phyloP scores from a whole-genome alignment of 179 eudicot genomes.

The Silene vulgaris region DNA sequence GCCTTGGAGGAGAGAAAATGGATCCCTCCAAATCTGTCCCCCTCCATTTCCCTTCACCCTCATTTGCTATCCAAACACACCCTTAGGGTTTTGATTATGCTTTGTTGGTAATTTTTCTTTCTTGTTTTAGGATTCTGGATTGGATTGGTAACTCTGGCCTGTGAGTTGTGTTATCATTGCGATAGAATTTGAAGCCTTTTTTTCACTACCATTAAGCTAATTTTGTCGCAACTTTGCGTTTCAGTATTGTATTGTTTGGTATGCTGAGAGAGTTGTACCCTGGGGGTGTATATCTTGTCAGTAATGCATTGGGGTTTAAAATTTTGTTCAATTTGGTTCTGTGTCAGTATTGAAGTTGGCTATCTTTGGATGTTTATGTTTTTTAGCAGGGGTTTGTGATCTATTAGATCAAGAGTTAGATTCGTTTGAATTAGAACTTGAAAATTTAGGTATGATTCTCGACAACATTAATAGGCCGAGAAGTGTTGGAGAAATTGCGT shows the following conservation, averaged over 20 bases:
- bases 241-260: background rate
- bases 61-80: too few species aligned
- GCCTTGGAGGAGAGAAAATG: too few species aligned
- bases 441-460: too few species aligned
- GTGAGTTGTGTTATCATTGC: background rate
- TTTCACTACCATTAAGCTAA: background rate
- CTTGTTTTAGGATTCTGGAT: background rate
- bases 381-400: background rate
- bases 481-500: background rate
- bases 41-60: too few species aligned
- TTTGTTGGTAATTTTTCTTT: background rate
- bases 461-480: background rate
- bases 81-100: conserved; percentile 1
- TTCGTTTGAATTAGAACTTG: background rate
- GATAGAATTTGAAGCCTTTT: background rate
- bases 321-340: background rate
- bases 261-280: background rate
- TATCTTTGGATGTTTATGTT: background rate
- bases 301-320: background rate
- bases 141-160: background rate
- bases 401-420: background rate
- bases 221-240: background rate
- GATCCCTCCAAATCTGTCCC: too few species aligned
- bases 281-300: background rate
- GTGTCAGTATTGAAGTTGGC: background rate